These are phyloP conservation scores for Colletotrichum lini DNA, from an alignment of 2,329 filamentous ascomycete species.

Conservation along the genomic window DNA sequence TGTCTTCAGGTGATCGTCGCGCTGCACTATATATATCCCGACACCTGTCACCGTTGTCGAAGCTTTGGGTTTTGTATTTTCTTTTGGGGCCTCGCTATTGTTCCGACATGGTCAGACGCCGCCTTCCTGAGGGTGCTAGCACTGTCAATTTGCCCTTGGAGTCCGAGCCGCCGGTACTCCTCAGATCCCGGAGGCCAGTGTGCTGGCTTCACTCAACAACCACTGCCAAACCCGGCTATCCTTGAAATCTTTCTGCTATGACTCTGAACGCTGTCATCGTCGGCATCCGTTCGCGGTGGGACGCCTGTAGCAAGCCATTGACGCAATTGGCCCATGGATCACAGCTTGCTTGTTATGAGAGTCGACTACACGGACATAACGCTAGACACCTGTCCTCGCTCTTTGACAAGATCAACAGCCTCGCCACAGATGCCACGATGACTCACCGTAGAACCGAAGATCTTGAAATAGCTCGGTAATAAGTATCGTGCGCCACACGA, in stretches of 20 bases:
- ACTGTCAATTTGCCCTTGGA: background rate
- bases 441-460: background rate
- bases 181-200: constrained; percentile 21
- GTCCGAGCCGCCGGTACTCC: constrained; percentile 8
- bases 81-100: constrained; percentile 9
- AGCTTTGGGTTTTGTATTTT: background rate
- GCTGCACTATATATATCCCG: constrained; percentile 1
- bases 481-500: background rate
- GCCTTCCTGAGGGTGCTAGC: constrained; percentile 5
- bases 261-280: constrained; percentile 5
- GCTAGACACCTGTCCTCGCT: constrained; percentile 8
- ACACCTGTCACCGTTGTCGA: constrained; percentile 22
- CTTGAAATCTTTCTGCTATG: background rate
- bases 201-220: constrained; percentile 11
- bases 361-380: constrained; percentile 12
- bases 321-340: constrained; percentile 16
- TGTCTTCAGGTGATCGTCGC: background rate
- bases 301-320: constrained; percentile 26
- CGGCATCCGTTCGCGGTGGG: constrained; percentile 23
- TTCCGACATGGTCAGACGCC: constrained; percentile 14
- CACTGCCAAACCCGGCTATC: background rate
- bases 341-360: background rate
- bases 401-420: constrained; percentile 1
- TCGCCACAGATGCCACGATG: background rate
- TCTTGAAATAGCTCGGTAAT: background rate